phyloP scores from a whole-genome alignment of 2,329 filamentous ascomycete species.

The Colletotrichum tabaci region DNA sequence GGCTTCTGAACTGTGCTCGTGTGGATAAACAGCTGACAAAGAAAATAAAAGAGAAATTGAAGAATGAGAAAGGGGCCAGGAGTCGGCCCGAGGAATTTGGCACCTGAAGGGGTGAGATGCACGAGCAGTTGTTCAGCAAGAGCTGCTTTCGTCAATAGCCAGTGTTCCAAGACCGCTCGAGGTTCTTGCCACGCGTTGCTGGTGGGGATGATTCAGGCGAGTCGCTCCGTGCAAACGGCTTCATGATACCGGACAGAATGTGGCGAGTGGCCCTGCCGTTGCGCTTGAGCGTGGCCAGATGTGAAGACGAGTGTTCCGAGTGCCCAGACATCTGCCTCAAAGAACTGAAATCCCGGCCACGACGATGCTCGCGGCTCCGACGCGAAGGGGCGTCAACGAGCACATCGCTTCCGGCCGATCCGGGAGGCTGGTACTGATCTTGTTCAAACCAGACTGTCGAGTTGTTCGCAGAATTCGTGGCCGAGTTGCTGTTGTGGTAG shows the following conservation, averaged over 20 bases:
- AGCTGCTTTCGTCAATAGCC: conserved; percentile 9
- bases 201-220: conserved; percentile 54
- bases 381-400: conserved; percentile 20
- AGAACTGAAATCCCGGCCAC: conserved; percentile 38
- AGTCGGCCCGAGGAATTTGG: background rate
- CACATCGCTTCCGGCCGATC: conserved; percentile 47
- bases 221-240: conserved; percentile 58
- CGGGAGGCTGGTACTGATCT: conserved; percentile 33
- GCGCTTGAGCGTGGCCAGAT: conserved; percentile 49
- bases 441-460: conserved; percentile 53
- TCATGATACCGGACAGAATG: conserved; percentile 61
- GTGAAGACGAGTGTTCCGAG: conserved; percentile 43
- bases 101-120: background rate
- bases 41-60: conserved; percentile 17
- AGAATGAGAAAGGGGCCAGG: background rate
- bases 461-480: conserved; percentile 30
- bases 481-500: conserved; percentile 50
- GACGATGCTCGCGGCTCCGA: conserved; percentile 40
- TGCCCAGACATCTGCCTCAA: conserved; percentile 42
- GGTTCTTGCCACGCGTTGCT: conserved; percentile 32
- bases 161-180: conserved; percentile 37
- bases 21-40: conserved; percentile 14
- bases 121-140: background rate
- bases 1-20: conserved; percentile 29
- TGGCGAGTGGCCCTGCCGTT: conserved; percentile 56